Conservation (phyloP, 2,329 filamentous ascomycete species). For the Fusarium sp. region DNA sequence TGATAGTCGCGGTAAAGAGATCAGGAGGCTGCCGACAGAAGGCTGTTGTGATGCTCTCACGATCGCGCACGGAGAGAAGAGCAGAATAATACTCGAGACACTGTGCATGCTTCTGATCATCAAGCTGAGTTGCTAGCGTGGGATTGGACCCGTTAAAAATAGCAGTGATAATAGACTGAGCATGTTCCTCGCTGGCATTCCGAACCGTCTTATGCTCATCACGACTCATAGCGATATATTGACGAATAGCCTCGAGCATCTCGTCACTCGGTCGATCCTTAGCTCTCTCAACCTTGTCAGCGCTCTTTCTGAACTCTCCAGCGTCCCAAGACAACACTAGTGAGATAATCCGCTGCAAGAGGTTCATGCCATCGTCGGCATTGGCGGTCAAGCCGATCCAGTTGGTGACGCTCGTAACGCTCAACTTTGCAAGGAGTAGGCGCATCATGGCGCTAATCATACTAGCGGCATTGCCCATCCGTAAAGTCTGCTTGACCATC, state of each 20-base stretch:
- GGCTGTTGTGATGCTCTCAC: conserved; percentile 73
- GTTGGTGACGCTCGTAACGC: conserved; percentile 77
- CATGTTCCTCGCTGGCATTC: conserved; percentile 59
- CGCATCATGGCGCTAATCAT: conserved; percentile 82
- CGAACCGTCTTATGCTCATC: conserved; percentile 68
- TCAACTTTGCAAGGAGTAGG: conserved; percentile 80
- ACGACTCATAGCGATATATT: conserved; percentile 62
- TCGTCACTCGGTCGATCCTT: conserved; percentile 66
- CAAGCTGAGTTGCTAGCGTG: conserved; percentile 57
- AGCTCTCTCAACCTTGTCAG: conserved; percentile 70
- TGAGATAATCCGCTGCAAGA: conserved; percentile 80
- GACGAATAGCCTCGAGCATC: conserved; percentile 68
- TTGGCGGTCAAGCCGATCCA: conserved; percentile 79
- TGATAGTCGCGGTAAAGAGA: conserved; percentile 73
- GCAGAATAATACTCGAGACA: conserved; percentile 77
- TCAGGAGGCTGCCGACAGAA: conserved; percentile 77
- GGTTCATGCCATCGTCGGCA: conserved; percentile 81
- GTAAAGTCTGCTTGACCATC: conserved; percentile 76
- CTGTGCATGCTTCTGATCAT: conserved; percentile 68
- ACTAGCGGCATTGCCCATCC: conserved; percentile 80
- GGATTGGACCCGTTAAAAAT: conserved; percentile 68
- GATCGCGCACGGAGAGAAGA: conserved; percentile 76
- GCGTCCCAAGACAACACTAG: conserved; percentile 78
- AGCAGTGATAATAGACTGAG: conserved; percentile 70
- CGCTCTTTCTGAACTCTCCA: conserved; percentile 72